These are phyloP conservation scores for Phoenix roebelenii DNA, from an alignment of 176 grass and related monocot species.

Conservation along the genomic window DNA sequence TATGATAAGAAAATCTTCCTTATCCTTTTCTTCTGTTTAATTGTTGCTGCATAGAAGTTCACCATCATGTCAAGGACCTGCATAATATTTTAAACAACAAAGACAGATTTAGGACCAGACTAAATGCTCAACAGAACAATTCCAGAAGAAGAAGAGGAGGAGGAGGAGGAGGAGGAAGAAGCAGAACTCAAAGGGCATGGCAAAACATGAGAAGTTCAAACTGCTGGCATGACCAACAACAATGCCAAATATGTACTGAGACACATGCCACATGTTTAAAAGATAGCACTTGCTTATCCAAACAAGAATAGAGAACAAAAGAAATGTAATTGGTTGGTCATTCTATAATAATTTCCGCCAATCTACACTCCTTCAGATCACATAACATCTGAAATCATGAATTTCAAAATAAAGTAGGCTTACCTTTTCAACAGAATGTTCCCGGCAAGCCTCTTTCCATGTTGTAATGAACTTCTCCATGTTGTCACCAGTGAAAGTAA, in stretches of 20 bases:
- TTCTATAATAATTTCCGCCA: too few relatives aligned
- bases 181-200: background rate
- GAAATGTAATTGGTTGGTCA: too few relatives aligned
- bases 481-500: constrained; percentile 33
- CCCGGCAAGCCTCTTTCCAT: constrained; percentile 79
- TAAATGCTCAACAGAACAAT: background rate
- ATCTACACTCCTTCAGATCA: too few relatives aligned
- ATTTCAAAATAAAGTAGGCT: constrained; percentile 2
- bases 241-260: too few relatives aligned
- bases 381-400: too few relatives aligned
- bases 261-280: too few relatives aligned
- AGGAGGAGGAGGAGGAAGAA: background rate
- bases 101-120: background rate
- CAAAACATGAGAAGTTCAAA: too few relatives aligned
- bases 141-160: background rate
- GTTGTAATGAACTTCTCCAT: constrained; percentile 77
- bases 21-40: constrained; percentile 37
- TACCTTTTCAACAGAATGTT: constrained; percentile 73
- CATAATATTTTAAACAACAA: background rate
- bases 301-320: constrained; percentile 1
- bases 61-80: constrained; percentile 73
- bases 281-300: background rate
- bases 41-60: constrained; percentile 49
- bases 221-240: too few relatives aligned
- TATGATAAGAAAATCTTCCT: constrained; percentile 52